Evolutionary conservation across 352 stramenopile genomes (phyloP).

Genomic region (Pythium monospermum): DNA sequence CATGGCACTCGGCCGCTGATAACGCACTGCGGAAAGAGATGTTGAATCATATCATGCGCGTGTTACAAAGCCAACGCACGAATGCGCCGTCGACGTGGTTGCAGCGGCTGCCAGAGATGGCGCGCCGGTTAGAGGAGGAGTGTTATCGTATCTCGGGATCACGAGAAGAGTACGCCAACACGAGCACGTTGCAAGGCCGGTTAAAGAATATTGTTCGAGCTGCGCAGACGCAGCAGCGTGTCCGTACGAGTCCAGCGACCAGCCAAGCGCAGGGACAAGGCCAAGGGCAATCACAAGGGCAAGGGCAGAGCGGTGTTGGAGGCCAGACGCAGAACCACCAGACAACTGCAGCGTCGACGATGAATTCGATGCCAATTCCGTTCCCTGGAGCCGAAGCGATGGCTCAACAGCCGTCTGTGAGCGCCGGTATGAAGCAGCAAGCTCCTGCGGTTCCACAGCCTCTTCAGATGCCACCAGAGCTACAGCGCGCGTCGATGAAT

Average conservation of each 20-base stretch:
- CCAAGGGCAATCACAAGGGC: conserved; percentile 22
- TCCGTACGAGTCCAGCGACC: conserved; percentile 17
- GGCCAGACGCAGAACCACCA: not conserved
- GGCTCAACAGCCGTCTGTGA: conserved; percentile 1
- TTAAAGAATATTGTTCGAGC: conserved; percentile 93
- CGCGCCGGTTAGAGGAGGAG: conserved; percentile 95
- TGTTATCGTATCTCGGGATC: conserved; percentile 89
- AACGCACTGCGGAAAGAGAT: conserved; percentile 79
- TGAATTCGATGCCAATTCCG: conserved; percentile 37
- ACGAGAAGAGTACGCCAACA: conserved; percentile 95
- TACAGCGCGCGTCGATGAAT: conserved; percentile 39
- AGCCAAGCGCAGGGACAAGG: conserved; percentile 9
- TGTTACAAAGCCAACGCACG: conserved; percentile 93
- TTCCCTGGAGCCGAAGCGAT: conserved; percentile 56
- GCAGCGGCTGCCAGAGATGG: conserved; percentile 97
- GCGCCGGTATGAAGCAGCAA: not conserved
- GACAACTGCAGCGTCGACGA: conserved; percentile 10
- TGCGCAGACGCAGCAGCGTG: conserved; percentile 60
- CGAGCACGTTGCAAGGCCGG: conserved; percentile 91
- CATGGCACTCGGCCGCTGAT: conserved; percentile 68
- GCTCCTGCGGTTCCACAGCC: conserved; percentile 31
- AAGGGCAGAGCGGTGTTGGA: too few relatives aligned
- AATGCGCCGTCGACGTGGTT: conserved; percentile 96
- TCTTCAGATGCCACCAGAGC: conserved; percentile 72
- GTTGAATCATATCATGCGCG: conserved; percentile 90